Base-by-base conservation (phyloP, 495 filamentous ascomycete genomes). In the Bacidia rubella region DNA sequence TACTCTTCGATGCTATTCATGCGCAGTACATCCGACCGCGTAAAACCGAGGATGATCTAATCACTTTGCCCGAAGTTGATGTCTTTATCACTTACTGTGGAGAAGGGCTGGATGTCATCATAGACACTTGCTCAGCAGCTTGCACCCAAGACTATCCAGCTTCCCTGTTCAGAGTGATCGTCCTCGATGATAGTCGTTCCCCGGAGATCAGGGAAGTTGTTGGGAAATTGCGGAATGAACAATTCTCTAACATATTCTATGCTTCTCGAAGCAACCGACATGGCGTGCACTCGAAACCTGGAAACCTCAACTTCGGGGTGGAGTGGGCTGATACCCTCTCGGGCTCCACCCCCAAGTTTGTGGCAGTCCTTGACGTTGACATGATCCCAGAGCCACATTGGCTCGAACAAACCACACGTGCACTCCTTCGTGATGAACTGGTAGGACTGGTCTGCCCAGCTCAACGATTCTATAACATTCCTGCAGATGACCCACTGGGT, bases 81-180 rank as follows among this genome's bases (percentile, higher is more conserved):
- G 67, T 75, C 2, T 66, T 78, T 24, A 66, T 78, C 38, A 71
- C 73, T 2, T 74, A 70, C 55, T 74, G 71, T 51, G 66, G 68
- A 27, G 77, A 79, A 53, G 70, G 72, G 0, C 63, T 75, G 12
- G 74, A 73, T 21, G 59, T 79, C 3, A 66, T 79, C n/a, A 54
- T 77, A 1, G 73, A 79, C 56, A 80, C 76, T 1, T 63, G 70
- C 3, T 62, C 66, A 25, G 76, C 71, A 22, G 70, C 75, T 1
- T 60, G 60, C 38, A 62, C 66, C 23, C 57, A 71, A 40, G 74
- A 79, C 54, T 80, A 77, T 55, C 76, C 76, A 0, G 44, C 21
- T 24, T 63, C 76, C 48, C 60, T 60, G 2, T 74, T 75, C 55
- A 61, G 75, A 24, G 66, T 78, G 2, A 65, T 78, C 23, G 61